phyloP scores from a whole-genome alignment of 2,329 filamentous ascomycete species.

The Chalara sp. region DNA sequence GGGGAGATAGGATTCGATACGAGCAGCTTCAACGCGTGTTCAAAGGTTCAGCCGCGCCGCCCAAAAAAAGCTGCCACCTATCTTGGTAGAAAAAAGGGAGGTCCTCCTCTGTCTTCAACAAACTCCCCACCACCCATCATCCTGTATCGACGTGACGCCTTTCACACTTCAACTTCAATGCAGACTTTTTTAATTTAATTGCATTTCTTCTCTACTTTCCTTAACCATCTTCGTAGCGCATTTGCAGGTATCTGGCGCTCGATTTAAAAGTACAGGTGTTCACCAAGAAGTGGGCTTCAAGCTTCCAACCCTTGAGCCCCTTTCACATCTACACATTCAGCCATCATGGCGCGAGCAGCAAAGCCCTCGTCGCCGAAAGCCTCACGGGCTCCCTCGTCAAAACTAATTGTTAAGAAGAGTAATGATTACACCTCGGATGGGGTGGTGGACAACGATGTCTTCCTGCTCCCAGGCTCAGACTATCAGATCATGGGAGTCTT shows the following conservation, averaged over 20 bases:
- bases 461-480: conserved; percentile 76
- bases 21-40: too few species aligned
- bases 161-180: conserved; percentile 14
- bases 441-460: conserved; percentile 85
- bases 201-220: conserved; percentile 21
- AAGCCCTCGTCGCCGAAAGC: conserved; percentile 16
- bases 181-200: conserved; percentile 19
- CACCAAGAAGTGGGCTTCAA: conserved; percentile 14
- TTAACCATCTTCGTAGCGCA: conserved; percentile 11
- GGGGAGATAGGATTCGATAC: too few species aligned
- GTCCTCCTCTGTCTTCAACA: too few species aligned
- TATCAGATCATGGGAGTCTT: conserved; percentile 70
- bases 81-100: too few species aligned
- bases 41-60: too few species aligned
- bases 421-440: conserved; percentile 69
- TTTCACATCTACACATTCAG: conserved; percentile 3
- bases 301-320: conserved; percentile 15
- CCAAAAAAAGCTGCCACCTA: too few species aligned
- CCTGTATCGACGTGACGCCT: too few species aligned
- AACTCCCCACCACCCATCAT: too few species aligned
- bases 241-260: conserved; percentile 7
- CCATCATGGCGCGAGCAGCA: conserved; percentile 19
- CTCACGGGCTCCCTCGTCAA: conserved; percentile 9
- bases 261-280: conserved; percentile 5
- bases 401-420: conserved; percentile 14